phyloP scores from a whole-genome alignment of 1,139 yeast species.

The Geotrichum klebahnii region DNA sequence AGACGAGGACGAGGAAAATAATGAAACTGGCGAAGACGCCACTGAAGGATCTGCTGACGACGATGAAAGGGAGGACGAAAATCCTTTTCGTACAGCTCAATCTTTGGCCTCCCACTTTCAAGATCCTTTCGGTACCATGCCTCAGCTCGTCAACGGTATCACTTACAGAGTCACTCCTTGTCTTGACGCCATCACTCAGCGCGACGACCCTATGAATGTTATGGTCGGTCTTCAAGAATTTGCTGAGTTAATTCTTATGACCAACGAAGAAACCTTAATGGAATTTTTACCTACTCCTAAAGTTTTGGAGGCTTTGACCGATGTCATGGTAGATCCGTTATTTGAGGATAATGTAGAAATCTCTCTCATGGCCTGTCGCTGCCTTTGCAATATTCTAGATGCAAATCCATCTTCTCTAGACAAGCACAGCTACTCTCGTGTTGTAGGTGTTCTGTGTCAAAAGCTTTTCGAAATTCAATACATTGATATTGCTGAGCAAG shows the following conservation, averaged over 20 bases:
- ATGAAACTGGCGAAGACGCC: conserved; percentile 29
- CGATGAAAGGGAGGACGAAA: conserved; percentile 16
- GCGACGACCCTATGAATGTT: conserved; percentile 46
- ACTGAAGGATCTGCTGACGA: conserved; percentile 14
- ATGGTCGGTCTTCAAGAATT: conserved; percentile 42
- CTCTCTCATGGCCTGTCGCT: conserved; percentile 78
- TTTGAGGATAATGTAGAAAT: conserved; percentile 69
- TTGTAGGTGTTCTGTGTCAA: conserved; percentile 60
- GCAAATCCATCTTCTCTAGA: conserved; percentile 65
- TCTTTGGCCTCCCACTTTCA: conserved; percentile 21
- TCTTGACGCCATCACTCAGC: conserved; percentile 35
- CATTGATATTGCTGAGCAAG: conserved; percentile 91
- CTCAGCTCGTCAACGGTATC: conserved; percentile 28
- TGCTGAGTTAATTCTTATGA: conserved; percentile 39
- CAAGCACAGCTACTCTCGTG: conserved; percentile 62
- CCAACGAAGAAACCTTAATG: conserved; percentile 38
- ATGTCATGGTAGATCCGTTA: conserved; percentile 55
- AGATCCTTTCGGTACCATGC: conserved; percentile 17
- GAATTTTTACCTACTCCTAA: conserved; percentile 54
- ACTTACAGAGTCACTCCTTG: conserved; percentile 31
- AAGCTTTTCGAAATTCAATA: conserved; percentile 72
- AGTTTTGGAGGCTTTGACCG: conserved; percentile 54
- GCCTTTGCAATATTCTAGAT: conserved; percentile 77
- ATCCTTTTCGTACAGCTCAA: conserved; percentile 29
- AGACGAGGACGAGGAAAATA: conserved; percentile 16